Evolutionary conservation across 768 basidiomycete genomes (phyloP).

Genomic region (Leccinellum rugosiceps): DNA sequence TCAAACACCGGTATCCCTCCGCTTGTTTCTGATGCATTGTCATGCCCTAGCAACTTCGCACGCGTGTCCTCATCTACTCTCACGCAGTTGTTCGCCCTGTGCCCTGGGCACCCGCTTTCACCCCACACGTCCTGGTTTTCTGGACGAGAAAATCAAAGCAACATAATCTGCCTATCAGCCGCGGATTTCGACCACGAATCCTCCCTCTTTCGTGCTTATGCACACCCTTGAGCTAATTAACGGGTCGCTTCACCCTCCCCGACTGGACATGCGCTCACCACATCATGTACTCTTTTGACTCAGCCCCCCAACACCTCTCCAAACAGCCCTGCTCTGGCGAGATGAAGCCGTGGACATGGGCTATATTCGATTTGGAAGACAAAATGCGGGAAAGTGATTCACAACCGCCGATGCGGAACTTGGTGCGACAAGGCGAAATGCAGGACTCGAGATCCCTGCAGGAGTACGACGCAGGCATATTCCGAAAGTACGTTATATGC

Average conservation of each 20-base stretch:
- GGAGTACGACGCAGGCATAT: not conserved
- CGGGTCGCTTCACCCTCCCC: no score
- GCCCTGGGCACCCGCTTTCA: not conserved
- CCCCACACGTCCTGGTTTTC: not conserved
- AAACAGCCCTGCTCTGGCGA: no score
- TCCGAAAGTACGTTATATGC: not conserved
- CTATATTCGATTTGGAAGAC: not conserved
- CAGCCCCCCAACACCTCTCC: no score
- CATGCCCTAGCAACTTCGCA: not conserved
- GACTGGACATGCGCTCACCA: not conserved
- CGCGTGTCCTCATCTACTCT: not conserved
- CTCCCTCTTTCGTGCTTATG: no score
- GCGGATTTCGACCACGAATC: not conserved
- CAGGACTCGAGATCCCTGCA: no score
- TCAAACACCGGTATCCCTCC: not conserved
- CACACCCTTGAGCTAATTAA: no score
- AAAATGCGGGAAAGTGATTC: not conserved
- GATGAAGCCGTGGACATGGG: no score
- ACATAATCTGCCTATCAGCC: not conserved
- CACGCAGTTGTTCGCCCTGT: not conserved
- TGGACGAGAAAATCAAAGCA: not conserved
- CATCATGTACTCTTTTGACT: no score
- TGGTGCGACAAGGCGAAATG: no score
- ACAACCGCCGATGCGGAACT: no score
- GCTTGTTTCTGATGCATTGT: not conserved